Base-by-base conservation (phyloP, 2,329 filamentous ascomycete species). In the Phyllachora maydis region DNA sequence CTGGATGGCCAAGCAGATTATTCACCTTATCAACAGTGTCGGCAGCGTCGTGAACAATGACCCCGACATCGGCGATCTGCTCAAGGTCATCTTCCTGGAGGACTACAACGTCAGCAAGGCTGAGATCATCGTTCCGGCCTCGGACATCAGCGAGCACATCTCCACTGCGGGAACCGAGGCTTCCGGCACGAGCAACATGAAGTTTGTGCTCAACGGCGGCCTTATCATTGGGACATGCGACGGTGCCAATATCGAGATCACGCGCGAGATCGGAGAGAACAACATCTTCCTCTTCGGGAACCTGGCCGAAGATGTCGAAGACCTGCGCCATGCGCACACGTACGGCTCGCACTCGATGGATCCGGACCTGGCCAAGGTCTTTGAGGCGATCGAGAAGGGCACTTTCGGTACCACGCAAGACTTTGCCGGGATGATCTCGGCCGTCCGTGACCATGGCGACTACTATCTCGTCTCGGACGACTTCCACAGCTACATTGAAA, bases 61-160 rank as follows among this genome's bases (percentile, higher is more conserved):
- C 40, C 59, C 68, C 20, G 88, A 95, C 16, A 72, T 95, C 41
- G 85, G 85, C 16, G 85, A 95, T 41, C 59, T 91, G 15, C 64
- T 98, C 42, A 98, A 98, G 61, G 88, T 98, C 25, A 71, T 98
- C 41, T 98, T 93, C 59, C 52, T 98, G 25, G 81, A 90, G 43
- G 88, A 98, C 51, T 98, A 98, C 65, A 98, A 98, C 35, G 88
- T 98, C 42, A 92, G 82, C 66, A 98, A 98, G 59, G 88, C 88
- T 3, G 88, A 98, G 53, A 83, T 95, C 41, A 93, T 98, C 40
- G 67, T 68, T 33, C 88, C 88, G 8, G 88, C 88, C 8, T 92
- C 81, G 11, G 88, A 98, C 39, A 73, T 98, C 40, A 92, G 82
- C 50, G 88, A 98, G 56, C 88, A 98, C 47, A 98, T 98, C 41